These are phyloP conservation scores for Termitomyces heimii DNA, from an alignment of 768 basidiomycete species.

Conservation along the genomic window DNA sequence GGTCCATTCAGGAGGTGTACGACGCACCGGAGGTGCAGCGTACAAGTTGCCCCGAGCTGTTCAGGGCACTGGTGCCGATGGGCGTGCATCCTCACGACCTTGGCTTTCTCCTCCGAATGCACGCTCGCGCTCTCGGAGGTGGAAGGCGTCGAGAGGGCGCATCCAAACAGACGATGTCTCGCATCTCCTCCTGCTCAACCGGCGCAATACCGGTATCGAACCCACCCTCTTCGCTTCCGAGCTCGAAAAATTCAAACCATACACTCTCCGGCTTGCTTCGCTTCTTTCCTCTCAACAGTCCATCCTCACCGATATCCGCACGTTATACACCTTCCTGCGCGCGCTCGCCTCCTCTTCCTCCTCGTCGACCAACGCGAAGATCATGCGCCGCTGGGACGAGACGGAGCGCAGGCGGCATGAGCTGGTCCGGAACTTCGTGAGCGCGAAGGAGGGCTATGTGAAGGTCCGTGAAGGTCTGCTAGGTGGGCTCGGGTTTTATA, in stretches of 20 bases:
- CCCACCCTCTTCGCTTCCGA: constrained; percentile 88
- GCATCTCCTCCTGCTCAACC: constrained; percentile 85
- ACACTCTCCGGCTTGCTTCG: constrained; percentile 74
- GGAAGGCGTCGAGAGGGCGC: too few relatives aligned
- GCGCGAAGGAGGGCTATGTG: constrained; percentile 80
- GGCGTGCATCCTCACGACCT: too few relatives aligned
- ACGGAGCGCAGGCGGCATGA: neutral
- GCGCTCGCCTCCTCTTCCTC: constrained; percentile 58
- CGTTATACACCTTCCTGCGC: constrained; percentile 69
- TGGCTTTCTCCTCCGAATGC: too few relatives aligned
- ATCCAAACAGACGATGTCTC: constrained; percentile 97
- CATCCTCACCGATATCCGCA: constrained; percentile 66
- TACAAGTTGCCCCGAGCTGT: constrained; percentile 64
- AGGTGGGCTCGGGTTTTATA: constrained; percentile 88
- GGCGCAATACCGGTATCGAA: constrained; percentile 78
- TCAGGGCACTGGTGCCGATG: too few relatives aligned
- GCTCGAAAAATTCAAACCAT: constrained; percentile 92
- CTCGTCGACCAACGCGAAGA: neutral
- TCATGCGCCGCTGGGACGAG: neutral
- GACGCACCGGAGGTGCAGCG: constrained; percentile 86
- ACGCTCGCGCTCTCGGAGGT: too few relatives aligned
- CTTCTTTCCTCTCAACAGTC: constrained; percentile 75
- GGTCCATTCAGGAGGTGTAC: constrained; percentile 92
- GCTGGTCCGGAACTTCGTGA: constrained; percentile 54
- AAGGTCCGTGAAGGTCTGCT: constrained; percentile 82